Base-by-base conservation (phyloP, 148 eudicot genomes). In the Salicornia ramosissima region DNA sequence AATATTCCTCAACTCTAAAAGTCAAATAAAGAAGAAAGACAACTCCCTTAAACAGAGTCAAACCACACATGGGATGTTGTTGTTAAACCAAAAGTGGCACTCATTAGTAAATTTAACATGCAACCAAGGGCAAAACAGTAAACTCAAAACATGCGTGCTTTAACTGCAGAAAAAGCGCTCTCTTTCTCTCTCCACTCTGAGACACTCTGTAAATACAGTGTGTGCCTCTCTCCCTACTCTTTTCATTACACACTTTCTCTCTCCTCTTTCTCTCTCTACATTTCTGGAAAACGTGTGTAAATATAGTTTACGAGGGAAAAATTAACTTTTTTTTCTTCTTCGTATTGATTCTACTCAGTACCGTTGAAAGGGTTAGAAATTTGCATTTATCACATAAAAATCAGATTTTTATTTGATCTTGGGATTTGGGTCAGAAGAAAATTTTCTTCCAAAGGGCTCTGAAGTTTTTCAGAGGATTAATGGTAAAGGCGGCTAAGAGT, bases 401-500 rank as follows among this genome's bases (percentile, higher is more conserved):
- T 50, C 39, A 21, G 8, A 40, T 26, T 56, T 70, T 58, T n/a
- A 3, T 61, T 14, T 46, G 25, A 36, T 70, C 65, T 77, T 62
- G 84, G 74, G 78, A 79, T 78, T 70, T 76, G 83, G 68, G 66
- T 45, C 58, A 64, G 63, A 42, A 18, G 68, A 34, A 51, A 55
- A 39, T 3, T 39, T 64, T 71, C 19, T n/a, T 2, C 15, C 29
- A 36, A 71, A 42, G 36, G n/a, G n/a, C 22, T 50, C 74, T 40
- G 73, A 45, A 71, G 8, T 50, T 71, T 61, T 43, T 36, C 52
- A 56, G 52, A 56, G 5, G 11, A 72, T 70, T 82, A 36, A 82
- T 80, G 59, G 67, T 73, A 76, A 84, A 80, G 88, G 86, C 86
- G 91, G 88, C 88, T 69, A 40, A 56, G 65, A 67, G 58, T 76